phyloP scores from a whole-genome alignment of 192 early-diverging fungal species.

The Pecoramyces ruminantium region DNA sequence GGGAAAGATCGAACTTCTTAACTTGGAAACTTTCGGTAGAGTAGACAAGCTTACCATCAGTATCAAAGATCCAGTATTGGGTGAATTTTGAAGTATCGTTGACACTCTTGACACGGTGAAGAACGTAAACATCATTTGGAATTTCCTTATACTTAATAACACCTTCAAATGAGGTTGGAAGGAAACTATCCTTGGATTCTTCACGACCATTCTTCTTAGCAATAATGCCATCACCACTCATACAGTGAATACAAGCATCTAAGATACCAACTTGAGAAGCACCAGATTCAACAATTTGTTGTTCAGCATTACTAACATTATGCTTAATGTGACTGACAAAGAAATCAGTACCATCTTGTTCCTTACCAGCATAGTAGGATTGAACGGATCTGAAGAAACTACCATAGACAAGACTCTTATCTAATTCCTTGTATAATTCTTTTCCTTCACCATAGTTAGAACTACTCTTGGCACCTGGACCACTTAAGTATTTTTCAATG shows the following conservation, averaged over 20 bases:
- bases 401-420: background rate
- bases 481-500: background rate
- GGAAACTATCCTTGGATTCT: background rate
- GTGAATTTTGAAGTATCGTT: background rate
- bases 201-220: background rate
- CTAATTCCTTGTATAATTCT: background rate
- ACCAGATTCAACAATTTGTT: background rate
- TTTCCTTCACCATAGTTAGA: background rate
- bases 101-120: background rate
- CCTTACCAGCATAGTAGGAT: background rate
- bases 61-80: background rate
- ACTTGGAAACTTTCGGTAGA: background rate
- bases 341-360: background rate
- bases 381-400: background rate
- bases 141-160: background rate
- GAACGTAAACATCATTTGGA: background rate
- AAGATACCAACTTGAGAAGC: background rate
- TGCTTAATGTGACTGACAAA: background rate
- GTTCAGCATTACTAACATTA: background rate
- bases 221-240: background rate
- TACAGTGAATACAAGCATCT: background rate
- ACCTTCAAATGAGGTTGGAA: background rate
- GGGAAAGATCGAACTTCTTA: background rate
- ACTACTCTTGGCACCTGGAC: background rate
- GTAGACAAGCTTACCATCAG: background rate